Percentiles rank a stretch among this genome's conserved stretches.
Evolutionary conservation across 2,329 filamentous ascomycete genomes (phyloP).

Genomic region (Passalora sequoiae): DNA sequence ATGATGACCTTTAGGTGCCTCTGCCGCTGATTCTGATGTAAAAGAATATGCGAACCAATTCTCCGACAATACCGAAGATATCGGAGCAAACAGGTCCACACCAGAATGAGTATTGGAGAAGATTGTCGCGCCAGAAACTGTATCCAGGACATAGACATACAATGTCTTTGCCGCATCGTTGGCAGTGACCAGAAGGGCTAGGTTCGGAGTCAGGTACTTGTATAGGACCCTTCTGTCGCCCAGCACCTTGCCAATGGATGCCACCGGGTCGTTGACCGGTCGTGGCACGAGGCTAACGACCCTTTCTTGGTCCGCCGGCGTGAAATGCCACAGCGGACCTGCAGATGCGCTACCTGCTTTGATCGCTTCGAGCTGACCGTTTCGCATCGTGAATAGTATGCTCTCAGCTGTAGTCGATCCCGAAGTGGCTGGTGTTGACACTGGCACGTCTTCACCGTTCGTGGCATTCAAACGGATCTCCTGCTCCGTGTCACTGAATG

Average conservation of each 20-base stretch:
- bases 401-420: constrained; percentile 5
- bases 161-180: constrained; percentile 56
- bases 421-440: constrained; percentile 10
- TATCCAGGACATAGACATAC: constrained; percentile 76
- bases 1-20: constrained; percentile 72
- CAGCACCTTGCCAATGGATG: constrained; percentile 90
- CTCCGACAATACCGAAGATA: constrained; percentile 76
- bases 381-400: constrained; percentile 25
- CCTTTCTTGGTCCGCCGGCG: constrained; percentile 59
- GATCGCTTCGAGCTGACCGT: constrained; percentile 28
- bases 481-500: constrained; percentile 38
- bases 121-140: constrained; percentile 75
- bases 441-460: constrained; percentile 25
- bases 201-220: constrained; percentile 92
- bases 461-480: constrained; percentile 46
- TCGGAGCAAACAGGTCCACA: constrained; percentile 67
- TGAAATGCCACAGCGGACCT: constrained; percentile 62
- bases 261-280: constrained; percentile 75
- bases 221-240: constrained; percentile 90
- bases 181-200: constrained; percentile 67
- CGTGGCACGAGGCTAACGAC: constrained; percentile 64
- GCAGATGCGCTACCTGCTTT: constrained; percentile 11
- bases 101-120: constrained; percentile 64
- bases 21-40: constrained; percentile 48
- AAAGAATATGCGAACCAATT: constrained; percentile 94